Percentiles rank a stretch among this genome's conserved stretches.
These are phyloP conservation scores for Salix suchowensis DNA, from an alignment of 345 rosid species.

Conservation along the genomic window DNA sequence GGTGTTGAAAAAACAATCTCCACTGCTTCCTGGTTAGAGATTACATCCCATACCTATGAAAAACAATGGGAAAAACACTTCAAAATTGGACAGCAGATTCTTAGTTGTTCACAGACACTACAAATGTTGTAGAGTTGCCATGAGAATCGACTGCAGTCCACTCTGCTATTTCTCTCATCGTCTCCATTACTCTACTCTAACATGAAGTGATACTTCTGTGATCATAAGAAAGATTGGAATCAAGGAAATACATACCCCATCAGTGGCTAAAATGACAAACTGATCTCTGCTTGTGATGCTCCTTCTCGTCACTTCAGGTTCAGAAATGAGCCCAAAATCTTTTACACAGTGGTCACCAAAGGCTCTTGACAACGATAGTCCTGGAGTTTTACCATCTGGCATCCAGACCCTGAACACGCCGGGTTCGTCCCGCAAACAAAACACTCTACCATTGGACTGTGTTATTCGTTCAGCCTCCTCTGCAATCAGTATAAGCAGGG, in stretches of 20 bases:
- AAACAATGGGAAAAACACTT: neutral
- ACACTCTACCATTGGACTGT: slow-evolving; percentile 56
- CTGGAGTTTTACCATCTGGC: slow-evolving; percentile 59
- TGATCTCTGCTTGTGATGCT: slow-evolving; percentile 54
- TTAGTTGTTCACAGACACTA: neutral
- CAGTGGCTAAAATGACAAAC: slow-evolving; percentile 74
- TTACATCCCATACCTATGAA: slow-evolving; percentile 75
- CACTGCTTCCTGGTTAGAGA: slow-evolving; percentile 76
- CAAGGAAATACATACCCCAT: slow-evolving; percentile 47
- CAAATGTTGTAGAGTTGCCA: no score
- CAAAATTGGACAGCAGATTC: neutral
- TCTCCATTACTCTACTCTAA: no score
- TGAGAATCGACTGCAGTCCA: no score
- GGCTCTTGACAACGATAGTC: slow-evolving; percentile 78
- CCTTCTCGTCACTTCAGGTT: slow-evolving; percentile 60
- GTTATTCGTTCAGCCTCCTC: slow-evolving; percentile 84
- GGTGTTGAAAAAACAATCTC: slow-evolving; percentile 50
- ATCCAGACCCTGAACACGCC: slow-evolving; percentile 72
- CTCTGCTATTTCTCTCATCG: no score
- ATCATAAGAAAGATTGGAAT: neutral
- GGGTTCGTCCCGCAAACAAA: slow-evolving; percentile 70
- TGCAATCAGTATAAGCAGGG: slow-evolving; percentile 22
- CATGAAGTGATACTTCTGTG: no score
- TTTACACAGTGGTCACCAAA: slow-evolving; percentile 81
- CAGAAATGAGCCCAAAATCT: slow-evolving; percentile 77